Evolutionary conservation across 192 early-diverging fungal genomes (phyloP).

Genomic region (Backusella macrospora): DNA sequence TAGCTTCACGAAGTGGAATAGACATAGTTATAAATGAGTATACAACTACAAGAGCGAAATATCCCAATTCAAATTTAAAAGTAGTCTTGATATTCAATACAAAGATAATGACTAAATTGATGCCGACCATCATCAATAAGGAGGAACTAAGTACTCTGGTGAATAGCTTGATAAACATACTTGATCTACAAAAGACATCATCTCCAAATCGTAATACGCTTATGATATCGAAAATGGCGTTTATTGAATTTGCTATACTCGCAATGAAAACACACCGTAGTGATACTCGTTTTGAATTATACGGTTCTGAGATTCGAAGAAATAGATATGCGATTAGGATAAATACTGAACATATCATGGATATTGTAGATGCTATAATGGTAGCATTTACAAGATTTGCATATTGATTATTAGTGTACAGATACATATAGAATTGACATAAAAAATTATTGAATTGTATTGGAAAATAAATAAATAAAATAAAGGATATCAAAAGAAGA

Average conservation of each 20-base stretch:
- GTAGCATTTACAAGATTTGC: background rate
- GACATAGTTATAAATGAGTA: background rate
- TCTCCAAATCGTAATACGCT: background rate
- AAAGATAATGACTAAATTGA: background rate
- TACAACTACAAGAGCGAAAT: background rate
- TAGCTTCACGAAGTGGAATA: background rate
- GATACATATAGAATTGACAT: background rate
- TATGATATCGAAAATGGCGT: background rate
- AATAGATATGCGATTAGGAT: background rate
- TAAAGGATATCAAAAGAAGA: background rate
- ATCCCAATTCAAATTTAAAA: background rate
- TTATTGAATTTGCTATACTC: background rate
- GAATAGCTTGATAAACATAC: background rate
- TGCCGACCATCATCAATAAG: background rate
- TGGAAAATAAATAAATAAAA: background rate
- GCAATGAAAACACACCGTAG: constrained; percentile 2
- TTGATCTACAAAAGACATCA: background rate
- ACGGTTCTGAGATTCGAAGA: background rate
- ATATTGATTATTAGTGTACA: background rate
- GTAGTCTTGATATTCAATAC: background rate
- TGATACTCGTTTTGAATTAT: background rate
- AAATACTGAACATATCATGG: background rate
- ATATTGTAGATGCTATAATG: background rate
- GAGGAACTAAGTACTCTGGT: background rate
- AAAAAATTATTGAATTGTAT: background rate